These are phyloP conservation scores for Monilinia fructigena DNA, from an alignment of 2,329 filamentous ascomycete genomes.

Conservation along the genomic window DNA sequence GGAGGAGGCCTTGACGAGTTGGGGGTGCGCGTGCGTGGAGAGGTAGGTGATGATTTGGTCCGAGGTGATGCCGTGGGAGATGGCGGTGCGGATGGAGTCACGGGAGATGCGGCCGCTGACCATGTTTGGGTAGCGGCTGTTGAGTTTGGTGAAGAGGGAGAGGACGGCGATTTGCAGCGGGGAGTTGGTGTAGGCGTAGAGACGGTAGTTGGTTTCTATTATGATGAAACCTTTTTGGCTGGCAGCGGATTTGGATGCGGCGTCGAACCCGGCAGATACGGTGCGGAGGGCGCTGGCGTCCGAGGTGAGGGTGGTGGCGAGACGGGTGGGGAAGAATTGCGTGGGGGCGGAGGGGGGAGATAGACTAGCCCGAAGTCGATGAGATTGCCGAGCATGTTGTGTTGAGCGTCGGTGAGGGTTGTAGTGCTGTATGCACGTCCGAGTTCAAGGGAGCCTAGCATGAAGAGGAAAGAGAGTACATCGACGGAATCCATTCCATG, in stretches of 20 bases:
- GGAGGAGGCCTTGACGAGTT: conserved; percentile 65
- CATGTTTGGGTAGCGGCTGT: conserved; percentile 90
- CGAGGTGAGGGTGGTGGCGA: conserved; percentile 88
- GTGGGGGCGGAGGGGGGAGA: conserved; percentile 55
- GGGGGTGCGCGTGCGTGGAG: conserved; percentile 86
- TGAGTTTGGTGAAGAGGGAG: conserved; percentile 81
- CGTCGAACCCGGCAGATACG: conserved; percentile 66
- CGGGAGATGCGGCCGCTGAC: conserved; percentile 89
- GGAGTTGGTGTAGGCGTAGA: conserved; percentile 95
- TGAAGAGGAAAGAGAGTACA: conserved; percentile 93
- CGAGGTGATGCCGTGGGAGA: conserved; percentile 86
- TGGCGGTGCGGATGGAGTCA: conserved; percentile 81
- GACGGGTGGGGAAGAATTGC: conserved; percentile 83
- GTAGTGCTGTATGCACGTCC: conserved; percentile 87
- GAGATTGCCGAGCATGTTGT: conserved; percentile 85
- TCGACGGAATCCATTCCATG: conserved; percentile 79
- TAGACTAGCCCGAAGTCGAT: conserved; percentile 93
- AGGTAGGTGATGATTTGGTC: conserved; percentile 96
- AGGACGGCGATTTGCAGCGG: conserved; percentile 93
- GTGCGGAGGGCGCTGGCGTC: conserved; percentile 68
- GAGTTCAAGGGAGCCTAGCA: conserved; percentile 88
- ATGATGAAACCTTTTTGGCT: conserved; percentile 78
- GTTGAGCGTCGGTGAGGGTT: conserved; percentile 76
- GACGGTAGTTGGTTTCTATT: conserved; percentile 94
- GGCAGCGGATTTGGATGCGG: conserved; percentile 53